phyloP scores from a whole-genome alignment of 345 rosid genomes.

The Gossypium thurberi region DNA sequence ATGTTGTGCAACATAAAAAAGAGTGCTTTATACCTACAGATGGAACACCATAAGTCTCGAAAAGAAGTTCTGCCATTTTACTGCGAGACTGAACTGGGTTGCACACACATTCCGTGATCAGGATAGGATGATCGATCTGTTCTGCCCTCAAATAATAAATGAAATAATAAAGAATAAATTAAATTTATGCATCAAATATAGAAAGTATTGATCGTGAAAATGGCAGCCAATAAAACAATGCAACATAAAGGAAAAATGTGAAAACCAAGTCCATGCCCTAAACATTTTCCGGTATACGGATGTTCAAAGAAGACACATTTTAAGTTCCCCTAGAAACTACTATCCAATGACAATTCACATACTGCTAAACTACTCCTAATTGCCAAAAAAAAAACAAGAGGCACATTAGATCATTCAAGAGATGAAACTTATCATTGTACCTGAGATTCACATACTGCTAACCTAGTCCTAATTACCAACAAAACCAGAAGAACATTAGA shows the following conservation, averaged over 20 bases:
- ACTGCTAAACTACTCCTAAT: neutral
- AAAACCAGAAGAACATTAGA: neutral
- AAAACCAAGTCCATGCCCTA: neutral
- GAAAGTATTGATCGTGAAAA: neutral
- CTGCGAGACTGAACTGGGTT: constrained; percentile 92
- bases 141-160: constrained; percentile 44
- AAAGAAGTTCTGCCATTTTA: constrained; percentile 97
- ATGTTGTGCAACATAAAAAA: neutral
- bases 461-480: neutral
- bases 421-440: constrained; percentile 23
- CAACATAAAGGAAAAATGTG: constrained; percentile 5
- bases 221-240: neutral
- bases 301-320: neutral
- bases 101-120: constrained; percentile 90
- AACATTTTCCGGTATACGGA: neutral
- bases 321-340: neutral
- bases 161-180: constrained; percentile 23
- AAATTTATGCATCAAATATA: neutral
- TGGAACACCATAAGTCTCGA: constrained; percentile 96
- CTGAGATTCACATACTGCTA: constrained; percentile 40
- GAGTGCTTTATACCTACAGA: constrained; percentile 55
- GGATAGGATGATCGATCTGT: constrained; percentile 92
- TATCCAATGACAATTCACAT: neutral
- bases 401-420: neutral
- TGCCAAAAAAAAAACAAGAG: neutral